Evolutionary conservation across 176 grass and related monocot genomes (phyloP), one percentile per base, ranked within the genome.

Genomic region (Thalia dealbata): DNA sequence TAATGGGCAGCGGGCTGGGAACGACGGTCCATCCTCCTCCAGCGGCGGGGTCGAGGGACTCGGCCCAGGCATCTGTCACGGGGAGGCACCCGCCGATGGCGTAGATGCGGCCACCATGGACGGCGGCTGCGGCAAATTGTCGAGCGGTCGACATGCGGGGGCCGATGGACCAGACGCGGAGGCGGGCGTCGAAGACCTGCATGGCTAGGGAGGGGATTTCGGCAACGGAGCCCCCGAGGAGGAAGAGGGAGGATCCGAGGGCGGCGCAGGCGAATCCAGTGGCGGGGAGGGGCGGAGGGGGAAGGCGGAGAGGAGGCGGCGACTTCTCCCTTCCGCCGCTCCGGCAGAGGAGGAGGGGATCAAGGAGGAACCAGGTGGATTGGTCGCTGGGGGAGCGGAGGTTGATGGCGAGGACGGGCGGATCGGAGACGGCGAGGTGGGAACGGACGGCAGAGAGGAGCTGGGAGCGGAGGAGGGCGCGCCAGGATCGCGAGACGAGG

Each of bases 31-130:
- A 96, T 50, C 73, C 78, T 10, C 26, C 45, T 46, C 44, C 28
- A 6, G 27, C 63, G 12, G 45, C 50, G n/a, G 91, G 93, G 25
- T 88, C 81, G 4, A 97, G 76, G 3, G 62, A 64, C 82, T 97
- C 89, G 14, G 87, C 89, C 93, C 89, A 97, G 61, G 79, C 86
- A 3, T 86, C 54, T 0, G 78, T 85, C 9, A 72, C 78, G 28
- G 93, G 87, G 0, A 97, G 52, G 59, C 93, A 96, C 0, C 93
- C 89, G 1, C 93, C 93, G 69, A 96, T 73, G 7, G 86, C 75
- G 64, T 82, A 82, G 26, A 82, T 75, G 7, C 21, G 14, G 0
- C 76, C 78, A 51, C 77, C 67, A 11, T 84, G 52, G 25, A 76
- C 82, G 14, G 69, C 81, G 28, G 71, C 82, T 11, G 89, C 89